Evolutionary conservation across 2,329 filamentous ascomycete genomes (phyloP).

Genomic region (Exophiala viscosa): DNA sequence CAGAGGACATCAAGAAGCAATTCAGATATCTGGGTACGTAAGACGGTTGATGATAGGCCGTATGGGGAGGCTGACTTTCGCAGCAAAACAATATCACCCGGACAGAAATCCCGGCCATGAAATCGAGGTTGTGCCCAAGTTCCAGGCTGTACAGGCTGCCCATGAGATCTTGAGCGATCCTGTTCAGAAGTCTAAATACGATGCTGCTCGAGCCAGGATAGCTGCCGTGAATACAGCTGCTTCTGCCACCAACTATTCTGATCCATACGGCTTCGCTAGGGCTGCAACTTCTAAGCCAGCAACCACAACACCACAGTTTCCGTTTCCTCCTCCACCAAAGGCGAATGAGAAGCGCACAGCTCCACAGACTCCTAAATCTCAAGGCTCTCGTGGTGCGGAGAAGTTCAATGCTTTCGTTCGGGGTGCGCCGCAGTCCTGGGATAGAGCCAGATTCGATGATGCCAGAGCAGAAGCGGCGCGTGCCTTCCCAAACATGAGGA

Average conservation of each 20-base stretch:
- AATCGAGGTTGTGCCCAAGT: slow-evolving; percentile 72
- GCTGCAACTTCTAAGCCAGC: slow-evolving; percentile 13
- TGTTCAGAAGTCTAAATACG: slow-evolving; percentile 57
- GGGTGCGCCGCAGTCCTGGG: slow-evolving; percentile 25
- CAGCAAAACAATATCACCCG: slow-evolving; percentile 80
- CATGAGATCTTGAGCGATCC: slow-evolving; percentile 70
- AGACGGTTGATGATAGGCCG: slow-evolving; percentile 24
- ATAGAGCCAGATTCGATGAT: slow-evolving; percentile 24
- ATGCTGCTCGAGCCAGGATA: slow-evolving; percentile 50
- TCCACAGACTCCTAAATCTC: slow-evolving; percentile 14
- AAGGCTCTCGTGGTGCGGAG: slow-evolving; percentile 23
- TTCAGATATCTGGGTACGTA: slow-evolving; percentile 74
- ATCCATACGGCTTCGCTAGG: slow-evolving; percentile 21
- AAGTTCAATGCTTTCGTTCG: slow-evolving; percentile 27
- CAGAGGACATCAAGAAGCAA: slow-evolving; percentile 77
- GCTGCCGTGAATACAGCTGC: slow-evolving; percentile 18
- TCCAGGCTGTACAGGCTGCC: slow-evolving; percentile 81
- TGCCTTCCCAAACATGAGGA: slow-evolving; percentile 25
- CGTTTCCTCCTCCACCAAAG: slow-evolving; percentile 24
- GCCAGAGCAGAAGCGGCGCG: slow-evolving; percentile 24
- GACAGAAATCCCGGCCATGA: slow-evolving; percentile 85
- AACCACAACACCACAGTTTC: slow-evolving; percentile 13
- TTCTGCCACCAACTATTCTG: slow-evolving; percentile 8
- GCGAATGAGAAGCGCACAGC: slow-evolving; percentile 8
- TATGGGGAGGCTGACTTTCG: slow-evolving; percentile 18